A percentile compares a stretch with the other conserved stretches of the same genome.
phyloP scores from a whole-genome alignment of 495 filamentous ascomycete species.

The Pyrenopolyporus hunteri region DNA sequence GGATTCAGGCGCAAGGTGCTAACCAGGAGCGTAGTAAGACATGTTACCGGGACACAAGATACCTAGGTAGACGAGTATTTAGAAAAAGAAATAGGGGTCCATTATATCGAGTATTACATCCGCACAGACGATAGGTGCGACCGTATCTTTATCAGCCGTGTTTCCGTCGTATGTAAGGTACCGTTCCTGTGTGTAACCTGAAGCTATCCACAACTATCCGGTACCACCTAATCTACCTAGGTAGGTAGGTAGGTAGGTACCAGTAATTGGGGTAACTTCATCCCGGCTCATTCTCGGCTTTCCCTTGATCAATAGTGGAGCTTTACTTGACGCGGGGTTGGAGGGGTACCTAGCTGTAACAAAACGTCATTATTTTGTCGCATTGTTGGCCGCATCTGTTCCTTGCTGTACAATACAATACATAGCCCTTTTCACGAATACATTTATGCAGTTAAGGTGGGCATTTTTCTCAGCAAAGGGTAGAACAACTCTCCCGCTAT shows the following conservation, averaged over 20 bases:
- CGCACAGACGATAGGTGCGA: too few relatives aligned
- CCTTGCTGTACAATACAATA: too few relatives aligned
- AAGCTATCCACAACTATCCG: constrained; percentile 2
- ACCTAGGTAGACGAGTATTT: neutral
- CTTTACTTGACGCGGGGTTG: neutral
- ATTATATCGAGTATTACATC: neutral
- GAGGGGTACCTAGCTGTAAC: constrained; percentile 29
- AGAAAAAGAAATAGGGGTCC: neutral
- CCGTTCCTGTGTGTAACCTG: neutral
- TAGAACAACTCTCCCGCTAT: neutral
- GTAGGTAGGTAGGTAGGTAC: too few relatives aligned
- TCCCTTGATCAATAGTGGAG: too few relatives aligned
- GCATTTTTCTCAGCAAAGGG: neutral
- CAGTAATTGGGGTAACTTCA: too few relatives aligned
- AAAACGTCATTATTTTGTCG: constrained; percentile 29
- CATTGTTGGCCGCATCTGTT: too few relatives aligned
- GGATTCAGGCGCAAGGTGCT: constrained; percentile 12
- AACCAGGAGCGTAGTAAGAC: constrained; percentile 1
- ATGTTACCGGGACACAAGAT: neutral
- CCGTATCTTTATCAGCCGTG: too few relatives aligned
- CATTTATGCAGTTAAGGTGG: too few relatives aligned
- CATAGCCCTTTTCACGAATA: too few relatives aligned
- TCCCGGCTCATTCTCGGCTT: too few relatives aligned
- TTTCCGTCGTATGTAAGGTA: too few relatives aligned
- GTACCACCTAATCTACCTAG: too few relatives aligned